These are phyloP conservation scores for Letharia columbiana DNA, from an alignment of 495 filamentous ascomycete species.

Conservation along the genomic window DNA sequence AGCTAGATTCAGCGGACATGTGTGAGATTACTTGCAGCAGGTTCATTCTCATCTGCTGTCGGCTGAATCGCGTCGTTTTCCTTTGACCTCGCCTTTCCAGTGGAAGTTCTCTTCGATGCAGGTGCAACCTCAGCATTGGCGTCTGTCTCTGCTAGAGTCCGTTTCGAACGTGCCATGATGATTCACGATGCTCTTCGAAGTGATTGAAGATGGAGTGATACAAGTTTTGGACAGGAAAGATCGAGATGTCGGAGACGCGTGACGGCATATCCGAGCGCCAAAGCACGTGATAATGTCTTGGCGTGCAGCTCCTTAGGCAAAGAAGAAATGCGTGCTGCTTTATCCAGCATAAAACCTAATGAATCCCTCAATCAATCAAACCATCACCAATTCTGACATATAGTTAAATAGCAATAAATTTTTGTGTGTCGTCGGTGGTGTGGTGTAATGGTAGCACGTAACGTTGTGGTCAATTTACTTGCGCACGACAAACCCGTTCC, in stretches of 20 bases:
- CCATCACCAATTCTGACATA: not conserved
- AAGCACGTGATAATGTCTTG: not conserved
- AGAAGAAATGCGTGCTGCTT: not conserved
- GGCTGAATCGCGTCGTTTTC: not conserved
- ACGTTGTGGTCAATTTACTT: constrained; percentile 14
- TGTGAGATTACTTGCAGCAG: not conserved
- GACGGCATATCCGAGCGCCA: not conserved
- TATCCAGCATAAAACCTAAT: not conserved
- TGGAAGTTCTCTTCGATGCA: not conserved
- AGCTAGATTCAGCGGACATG: not conserved
- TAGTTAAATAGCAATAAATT: not conserved
- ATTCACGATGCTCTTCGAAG: not conserved
- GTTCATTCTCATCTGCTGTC: not conserved
- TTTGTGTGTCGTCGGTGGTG: not conserved
- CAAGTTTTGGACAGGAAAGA: not conserved
- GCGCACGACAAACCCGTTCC: constrained; percentile 9
- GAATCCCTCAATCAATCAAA: not conserved
- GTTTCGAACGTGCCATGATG: not conserved
- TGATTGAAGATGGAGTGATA: not conserved
- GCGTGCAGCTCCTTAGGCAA: not conserved
- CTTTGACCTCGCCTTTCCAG: not conserved
- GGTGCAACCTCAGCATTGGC: not conserved
- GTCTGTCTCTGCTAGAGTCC: not conserved
- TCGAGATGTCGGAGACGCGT: not conserved
- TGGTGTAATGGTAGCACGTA: constrained; percentile 24